phyloP scores from a whole-genome alignment of 2,329 filamentous ascomycete species.

The Xylaria sp. region DNA sequence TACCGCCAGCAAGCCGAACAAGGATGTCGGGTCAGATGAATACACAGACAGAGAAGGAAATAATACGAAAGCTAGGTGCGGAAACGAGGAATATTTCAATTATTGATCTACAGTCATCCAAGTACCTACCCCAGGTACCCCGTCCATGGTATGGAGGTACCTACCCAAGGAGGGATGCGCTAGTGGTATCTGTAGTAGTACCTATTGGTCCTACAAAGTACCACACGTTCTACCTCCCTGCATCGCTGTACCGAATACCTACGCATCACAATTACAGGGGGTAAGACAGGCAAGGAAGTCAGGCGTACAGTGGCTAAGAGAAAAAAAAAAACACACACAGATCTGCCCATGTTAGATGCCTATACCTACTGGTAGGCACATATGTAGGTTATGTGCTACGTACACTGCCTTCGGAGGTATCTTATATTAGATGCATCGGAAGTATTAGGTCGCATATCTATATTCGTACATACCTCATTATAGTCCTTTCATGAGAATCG shows the following conservation, averaged over 20 bases:
- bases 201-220: background rate
- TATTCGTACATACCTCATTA: background rate
- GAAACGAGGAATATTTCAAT: slow-evolving; percentile 29
- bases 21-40: slow-evolving; percentile 2
- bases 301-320: background rate
- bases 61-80: slow-evolving; percentile 10
- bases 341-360: background rate
- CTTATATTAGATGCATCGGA: background rate
- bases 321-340: background rate
- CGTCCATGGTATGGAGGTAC: background rate
- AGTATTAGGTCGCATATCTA: background rate
- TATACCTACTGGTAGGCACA: background rate
- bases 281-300: background rate
- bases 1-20: background rate
- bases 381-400: background rate
- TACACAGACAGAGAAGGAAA: slow-evolving; percentile 1
- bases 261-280: slow-evolving; percentile 11
- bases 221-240: background rate
- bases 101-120: slow-evolving; percentile 26
- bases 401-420: background rate
- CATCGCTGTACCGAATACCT: background rate
- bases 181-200: slow-evolving; percentile 6
- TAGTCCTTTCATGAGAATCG: background rate
- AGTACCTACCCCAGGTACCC: background rate
- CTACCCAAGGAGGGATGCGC: slow-evolving; percentile 3